phyloP scores from a whole-genome alignment of 192 early-diverging fungal genomes.

The Anaeromyces robustus region DNA sequence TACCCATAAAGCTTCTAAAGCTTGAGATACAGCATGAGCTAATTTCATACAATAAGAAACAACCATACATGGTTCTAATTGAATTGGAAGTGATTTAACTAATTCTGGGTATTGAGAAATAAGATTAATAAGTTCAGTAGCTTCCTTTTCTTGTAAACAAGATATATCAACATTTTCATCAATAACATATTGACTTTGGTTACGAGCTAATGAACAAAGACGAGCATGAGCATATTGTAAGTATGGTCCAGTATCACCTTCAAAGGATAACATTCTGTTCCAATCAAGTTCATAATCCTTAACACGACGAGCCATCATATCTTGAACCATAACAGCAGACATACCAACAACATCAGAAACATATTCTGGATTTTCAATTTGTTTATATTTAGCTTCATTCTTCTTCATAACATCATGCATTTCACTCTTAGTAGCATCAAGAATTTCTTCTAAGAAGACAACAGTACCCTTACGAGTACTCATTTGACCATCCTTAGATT shows the following conservation, averaged over 20 bases:
- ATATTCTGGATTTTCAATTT: conserved; percentile 63
- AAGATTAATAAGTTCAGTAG: conserved; percentile 53
- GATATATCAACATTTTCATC: conserved; percentile 27
- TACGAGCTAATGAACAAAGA: conserved; percentile 86
- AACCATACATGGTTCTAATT: conserved; percentile 71
- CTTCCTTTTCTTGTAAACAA: conserved; percentile 51
- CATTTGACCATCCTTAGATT: conserved; percentile 62
- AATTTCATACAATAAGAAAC: conserved; percentile 75
- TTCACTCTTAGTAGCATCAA: conserved; percentile 65
- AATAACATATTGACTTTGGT: conserved; percentile 11
- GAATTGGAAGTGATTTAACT: conserved; percentile 40
- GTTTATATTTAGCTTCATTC: conserved; percentile 68
- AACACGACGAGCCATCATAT: conserved; percentile 75
- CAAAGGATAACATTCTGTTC: conserved; percentile 82
- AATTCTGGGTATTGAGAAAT: conserved; percentile 77
- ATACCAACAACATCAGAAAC: conserved; percentile 83
- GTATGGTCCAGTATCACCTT: conserved; percentile 99
- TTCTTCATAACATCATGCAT: conserved; percentile 86
- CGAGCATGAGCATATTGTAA: conserved; percentile 97
- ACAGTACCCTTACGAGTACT: conserved; percentile 90
- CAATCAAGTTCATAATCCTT: conserved; percentile 92
- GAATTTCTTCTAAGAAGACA: conserved; percentile 89
- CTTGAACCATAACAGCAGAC: conserved; percentile 80
- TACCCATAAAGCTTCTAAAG: conserved; percentile 63
- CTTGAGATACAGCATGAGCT: conserved; percentile 60